phyloP scores from a whole-genome alignment of 2,329 filamentous ascomycete species.

The Ophiostoma triangulosporum region DNA sequence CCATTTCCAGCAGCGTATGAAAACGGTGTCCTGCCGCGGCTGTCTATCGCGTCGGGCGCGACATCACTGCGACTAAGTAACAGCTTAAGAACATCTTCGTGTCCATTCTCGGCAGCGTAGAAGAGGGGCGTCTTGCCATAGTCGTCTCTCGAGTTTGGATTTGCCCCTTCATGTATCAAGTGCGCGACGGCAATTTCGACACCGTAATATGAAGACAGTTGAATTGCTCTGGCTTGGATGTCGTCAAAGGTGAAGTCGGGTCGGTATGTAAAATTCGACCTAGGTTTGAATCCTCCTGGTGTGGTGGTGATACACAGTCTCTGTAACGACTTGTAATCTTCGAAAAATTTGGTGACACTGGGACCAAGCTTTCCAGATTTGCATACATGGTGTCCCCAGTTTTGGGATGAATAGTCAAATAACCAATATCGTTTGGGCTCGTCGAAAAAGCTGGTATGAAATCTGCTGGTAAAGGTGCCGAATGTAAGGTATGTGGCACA shows the following conservation, averaged over 20 bases:
- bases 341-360: neutral
- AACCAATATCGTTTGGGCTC: too few relatives aligned
- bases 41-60: neutral
- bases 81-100: neutral
- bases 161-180: neutral
- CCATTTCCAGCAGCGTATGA: too few relatives aligned
- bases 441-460: neutral
- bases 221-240: neutral
- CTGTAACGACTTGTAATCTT: neutral
- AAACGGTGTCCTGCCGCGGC: too few relatives aligned
- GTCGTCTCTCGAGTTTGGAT: neutral
- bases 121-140: neutral
- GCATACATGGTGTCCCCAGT: neutral
- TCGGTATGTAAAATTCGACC: too few relatives aligned
- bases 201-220: neutral
- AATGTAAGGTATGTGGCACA: neutral
- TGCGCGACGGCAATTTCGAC: neutral
- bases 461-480: neutral
- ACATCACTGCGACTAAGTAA: neutral
- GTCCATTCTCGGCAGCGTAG: neutral
- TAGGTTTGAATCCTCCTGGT: too few relatives aligned
- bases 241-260: too few relatives aligned
- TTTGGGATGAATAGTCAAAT: neutral
- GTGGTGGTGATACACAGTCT: too few relatives aligned
- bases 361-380: neutral